Conservation (phyloP, 768 basidiomycete genomes). For the Termitomyces sp. region DNA sequence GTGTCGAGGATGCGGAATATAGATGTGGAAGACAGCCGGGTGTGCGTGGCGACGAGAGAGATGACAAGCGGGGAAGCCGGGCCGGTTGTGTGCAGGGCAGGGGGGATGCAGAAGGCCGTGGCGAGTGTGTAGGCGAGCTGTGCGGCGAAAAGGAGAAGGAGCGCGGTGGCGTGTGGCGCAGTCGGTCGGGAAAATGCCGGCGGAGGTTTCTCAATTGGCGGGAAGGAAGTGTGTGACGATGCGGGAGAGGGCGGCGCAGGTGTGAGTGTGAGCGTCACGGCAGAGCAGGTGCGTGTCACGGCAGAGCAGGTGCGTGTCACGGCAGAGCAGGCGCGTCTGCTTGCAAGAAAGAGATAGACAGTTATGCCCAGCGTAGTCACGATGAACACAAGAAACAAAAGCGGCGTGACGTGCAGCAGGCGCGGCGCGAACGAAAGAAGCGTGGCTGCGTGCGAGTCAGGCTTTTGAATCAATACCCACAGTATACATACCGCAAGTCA, state of each 20-base stretch:
- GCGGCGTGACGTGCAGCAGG: not conserved
- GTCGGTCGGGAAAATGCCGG: not conserved
- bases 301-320: too few relatives aligned
- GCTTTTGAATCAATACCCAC: too few relatives aligned
- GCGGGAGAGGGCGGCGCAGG: not conserved
- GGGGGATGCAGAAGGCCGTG: conserved; percentile 2
- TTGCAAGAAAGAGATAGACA: not conserved
- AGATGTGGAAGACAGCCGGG: not conserved
- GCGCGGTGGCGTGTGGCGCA: not conserved
- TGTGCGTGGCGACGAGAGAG: not conserved
- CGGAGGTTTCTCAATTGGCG: conserved; percentile 2
- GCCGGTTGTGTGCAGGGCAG: not conserved
- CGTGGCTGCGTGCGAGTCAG: too few relatives aligned
- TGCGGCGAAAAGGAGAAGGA: not conserved
- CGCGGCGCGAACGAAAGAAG: not conserved
- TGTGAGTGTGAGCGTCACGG: not conserved
- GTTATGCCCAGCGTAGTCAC: conserved; percentile 3
- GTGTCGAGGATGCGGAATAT: not conserved
- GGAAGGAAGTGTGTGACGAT: not conserved
- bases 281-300: too few relatives aligned
- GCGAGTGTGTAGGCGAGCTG: conserved; percentile 5
- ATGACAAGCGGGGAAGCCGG: not conserved
- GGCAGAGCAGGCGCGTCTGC: not conserved
- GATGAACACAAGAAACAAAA: conserved; percentile 3
- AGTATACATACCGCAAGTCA: conserved; percentile 6